A percentile compares a stretch with the other conserved stretches of the same genome.
phyloP scores from a whole-genome alignment of 257 asterid genomes.

The Phtheirospermum japonicum region DNA sequence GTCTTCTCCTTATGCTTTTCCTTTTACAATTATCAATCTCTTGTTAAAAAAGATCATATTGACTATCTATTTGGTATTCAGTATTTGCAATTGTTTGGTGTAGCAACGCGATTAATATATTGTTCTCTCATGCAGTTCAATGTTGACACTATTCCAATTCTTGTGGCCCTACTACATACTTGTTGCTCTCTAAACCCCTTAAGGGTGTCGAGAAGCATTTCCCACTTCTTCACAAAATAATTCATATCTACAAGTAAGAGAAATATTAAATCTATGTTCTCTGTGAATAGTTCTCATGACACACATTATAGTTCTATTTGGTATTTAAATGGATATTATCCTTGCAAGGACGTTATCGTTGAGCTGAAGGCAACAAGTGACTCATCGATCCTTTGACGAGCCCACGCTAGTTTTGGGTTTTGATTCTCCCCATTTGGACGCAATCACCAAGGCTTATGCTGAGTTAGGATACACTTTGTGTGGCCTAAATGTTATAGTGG shows the following conservation, averaged over 20 bases:
- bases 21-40: not conserved
- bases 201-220: constrained; percentile 70
- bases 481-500: constrained; percentile 67
- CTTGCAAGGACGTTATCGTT: constrained; percentile 77
- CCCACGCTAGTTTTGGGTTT: constrained; percentile 87
- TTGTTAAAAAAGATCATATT: too few relatives aligned
- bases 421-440: constrained; percentile 78
- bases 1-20: too few relatives aligned
- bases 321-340: not conserved
- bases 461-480: constrained; percentile 61
- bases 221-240: constrained; percentile 57
- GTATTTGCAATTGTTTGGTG: not conserved
- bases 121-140: constrained; percentile 53
- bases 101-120: not conserved
- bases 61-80: not conserved
- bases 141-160: constrained; percentile 69
- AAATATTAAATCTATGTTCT: not conserved
- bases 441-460: constrained; percentile 78
- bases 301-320: not conserved
- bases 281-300: not conserved
- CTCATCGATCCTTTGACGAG: constrained; percentile 91
- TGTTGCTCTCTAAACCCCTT: constrained; percentile 70
- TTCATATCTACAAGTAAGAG: constrained; percentile 71
- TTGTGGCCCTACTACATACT: constrained; percentile 75
- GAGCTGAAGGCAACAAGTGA: constrained; percentile 96